phyloP scores from a whole-genome alignment of 192 early-diverging fungal genomes.

The Chytriomyces sp. region DNA sequence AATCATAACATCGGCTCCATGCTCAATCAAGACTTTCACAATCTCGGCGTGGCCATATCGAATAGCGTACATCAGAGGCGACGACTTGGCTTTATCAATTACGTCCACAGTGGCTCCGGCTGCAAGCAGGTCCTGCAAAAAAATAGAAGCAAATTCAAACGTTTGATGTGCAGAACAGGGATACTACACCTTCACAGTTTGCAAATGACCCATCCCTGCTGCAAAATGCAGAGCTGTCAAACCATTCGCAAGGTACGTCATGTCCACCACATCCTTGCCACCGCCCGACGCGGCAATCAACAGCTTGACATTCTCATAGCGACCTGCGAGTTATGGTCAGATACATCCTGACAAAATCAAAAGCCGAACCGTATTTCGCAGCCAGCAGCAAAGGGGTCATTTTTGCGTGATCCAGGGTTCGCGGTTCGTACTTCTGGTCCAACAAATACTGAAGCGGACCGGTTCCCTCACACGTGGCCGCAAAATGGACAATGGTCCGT shows the following conservation, averaged over 20 bases:
- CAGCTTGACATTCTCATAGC: constrained; percentile 33
- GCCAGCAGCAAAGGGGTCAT: constrained; percentile 52
- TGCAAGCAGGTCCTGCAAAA: constrained; percentile 32
- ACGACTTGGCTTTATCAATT: constrained; percentile 36
- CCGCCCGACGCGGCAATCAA: constrained; percentile 32
- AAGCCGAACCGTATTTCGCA: constrained; percentile 47
- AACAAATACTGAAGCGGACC: constrained; percentile 49
- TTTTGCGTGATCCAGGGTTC: constrained; percentile 37
- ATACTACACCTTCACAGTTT: constrained; percentile 33
- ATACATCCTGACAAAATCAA: background rate
- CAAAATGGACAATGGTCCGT: constrained; percentile 52
- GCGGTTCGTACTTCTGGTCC: constrained; percentile 32
- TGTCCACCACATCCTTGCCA: constrained; percentile 34
- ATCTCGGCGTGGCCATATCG: constrained; percentile 36
- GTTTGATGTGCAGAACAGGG: background rate
- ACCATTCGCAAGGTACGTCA: constrained; percentile 41
- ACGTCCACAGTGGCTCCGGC: constrained; percentile 40
- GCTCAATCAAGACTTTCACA: constrained; percentile 38
- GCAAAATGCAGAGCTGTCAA: constrained; percentile 41
- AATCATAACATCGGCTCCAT: constrained; percentile 41
- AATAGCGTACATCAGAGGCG: constrained; percentile 29
- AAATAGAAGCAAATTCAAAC: background rate
- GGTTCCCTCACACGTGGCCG: constrained; percentile 47
- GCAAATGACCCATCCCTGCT: constrained; percentile 32
- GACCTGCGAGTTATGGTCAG: constrained; percentile 7